Evolutionary conservation across 495 filamentous ascomycete genomes (phyloP), one percentile per base, ranked within the genome.

Genomic region (Penicillium herquei): DNA sequence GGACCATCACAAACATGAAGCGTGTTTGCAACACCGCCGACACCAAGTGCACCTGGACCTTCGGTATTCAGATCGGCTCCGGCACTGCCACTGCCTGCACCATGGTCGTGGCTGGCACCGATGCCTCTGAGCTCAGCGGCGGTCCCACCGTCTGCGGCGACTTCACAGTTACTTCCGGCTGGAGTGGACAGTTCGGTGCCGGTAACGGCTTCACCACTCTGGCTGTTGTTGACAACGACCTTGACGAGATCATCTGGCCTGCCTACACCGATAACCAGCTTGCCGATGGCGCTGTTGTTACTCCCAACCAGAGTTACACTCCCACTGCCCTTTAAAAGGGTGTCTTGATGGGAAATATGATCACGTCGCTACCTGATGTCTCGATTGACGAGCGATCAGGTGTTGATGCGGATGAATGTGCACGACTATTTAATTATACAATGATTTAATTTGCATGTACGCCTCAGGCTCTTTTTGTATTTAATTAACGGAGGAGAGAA

Each of bases 131-230:
- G 17, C 58, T 72, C 17, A 64, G 68, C 46, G 76, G 73, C 43
- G 69, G 62, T 30, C 70, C 71, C 18, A 54, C 65, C 55, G 59
- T 21, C 34, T 83, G 80, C 65, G 81, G 78, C 32, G 63, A 58
- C 41, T 83, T 68, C 68, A 80, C 73, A 53, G 57, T 84, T 51
- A 82, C 71, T 43, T 78, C 77, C 13, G 70, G 68, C 63, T 84
- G 80, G 81, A 82, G 79, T 68, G 79, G 77, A 55, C 74, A 80
- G 56, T 84, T 83, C 51, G 80, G 80, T 55, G 51, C 56, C 7
- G 75, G 61, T 43, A 70, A 79, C 42, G 81, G 81, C 43, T 84
- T 84, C 65, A 81, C 79, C 34, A 81, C 79, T 18, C 60, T 79
- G 39, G 66, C 73, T 7, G 72, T 84, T 33, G 70, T 79, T 54